These are phyloP conservation scores for Colletotrichum limetticola DNA, from an alignment of 2,329 filamentous ascomycete species.

Conservation along the genomic window DNA sequence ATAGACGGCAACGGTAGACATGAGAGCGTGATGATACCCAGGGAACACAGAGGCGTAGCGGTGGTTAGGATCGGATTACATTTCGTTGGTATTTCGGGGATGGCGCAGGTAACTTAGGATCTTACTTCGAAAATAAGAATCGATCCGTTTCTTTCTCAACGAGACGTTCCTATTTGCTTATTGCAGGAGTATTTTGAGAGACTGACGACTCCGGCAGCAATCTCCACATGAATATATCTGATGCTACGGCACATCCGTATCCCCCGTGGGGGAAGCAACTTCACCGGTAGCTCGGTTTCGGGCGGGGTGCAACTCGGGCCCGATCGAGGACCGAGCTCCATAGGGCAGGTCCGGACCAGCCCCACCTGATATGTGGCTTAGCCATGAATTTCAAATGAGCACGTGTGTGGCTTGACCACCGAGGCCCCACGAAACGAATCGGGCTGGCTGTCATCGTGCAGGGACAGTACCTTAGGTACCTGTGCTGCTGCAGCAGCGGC, in stretches of 20 bases:
- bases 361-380: neutral
- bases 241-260: neutral
- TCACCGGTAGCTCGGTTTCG: conserved; percentile 8
- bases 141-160: neutral
- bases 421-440: neutral
- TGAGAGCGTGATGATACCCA: conserved; percentile 12
- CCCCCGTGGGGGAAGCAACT: neutral
- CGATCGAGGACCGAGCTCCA: neutral
- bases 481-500: neutral
- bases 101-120: neutral
- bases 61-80: neutral
- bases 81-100: neutral
- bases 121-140: neutral
- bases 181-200: too few relatives aligned
- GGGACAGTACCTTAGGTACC: neutral
- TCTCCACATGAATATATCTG: neutral
- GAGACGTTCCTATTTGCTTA: neutral
- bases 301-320: conserved; percentile 9
- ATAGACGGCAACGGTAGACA: neutral
- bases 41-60: neutral
- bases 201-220: neutral
- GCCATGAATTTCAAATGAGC: neutral
- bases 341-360: neutral
- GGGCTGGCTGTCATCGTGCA: neutral
- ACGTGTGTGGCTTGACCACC: neutral